Conservation (phyloP, 2,329 filamentous ascomycete genomes). For the Emergomyces africanus region DNA sequence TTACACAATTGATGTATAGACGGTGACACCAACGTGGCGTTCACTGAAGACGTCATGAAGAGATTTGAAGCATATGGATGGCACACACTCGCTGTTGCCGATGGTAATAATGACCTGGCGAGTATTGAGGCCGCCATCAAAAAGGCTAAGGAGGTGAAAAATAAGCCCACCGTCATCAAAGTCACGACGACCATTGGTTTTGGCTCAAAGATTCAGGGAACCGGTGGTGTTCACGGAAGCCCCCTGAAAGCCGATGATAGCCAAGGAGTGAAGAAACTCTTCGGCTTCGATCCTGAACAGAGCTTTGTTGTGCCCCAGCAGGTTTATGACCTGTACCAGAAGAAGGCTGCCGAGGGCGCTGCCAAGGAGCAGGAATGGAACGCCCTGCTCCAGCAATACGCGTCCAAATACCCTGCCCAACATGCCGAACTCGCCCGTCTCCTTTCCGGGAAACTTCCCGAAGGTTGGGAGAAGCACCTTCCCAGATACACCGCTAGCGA, state of each 20-base stretch:
- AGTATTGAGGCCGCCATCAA: constrained; percentile 80
- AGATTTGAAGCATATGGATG: constrained; percentile 96
- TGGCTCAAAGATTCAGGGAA: constrained; percentile 86
- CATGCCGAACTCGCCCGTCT: constrained; percentile 71
- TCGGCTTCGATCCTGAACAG: constrained; percentile 91
- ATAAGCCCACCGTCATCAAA: constrained; percentile 97
- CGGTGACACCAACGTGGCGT: constrained; percentile 88
- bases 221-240: constrained; percentile 90
- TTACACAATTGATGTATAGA: constrained; percentile 39
- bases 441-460: constrained; percentile 68
- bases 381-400: constrained; percentile 79
- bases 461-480: constrained; percentile 91
- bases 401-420: constrained; percentile 61
- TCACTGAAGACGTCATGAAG: constrained; percentile 93
- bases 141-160: constrained; percentile 71
- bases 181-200: constrained; percentile 95
- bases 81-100: constrained; percentile 72
- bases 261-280: constrained; percentile 86
- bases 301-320: constrained; percentile 86
- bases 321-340: constrained; percentile 82
- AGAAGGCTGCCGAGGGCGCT: constrained; percentile 74
- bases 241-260: constrained; percentile 91
- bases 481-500: constrained; percentile 84
- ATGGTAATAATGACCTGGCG: constrained; percentile 81
- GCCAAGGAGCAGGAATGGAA: constrained; percentile 93